A percentile compares a stretch with the other conserved stretches of the same genome.
Conservation (phyloP, 1,139 yeast species). For the Pichia sp. region DNA sequence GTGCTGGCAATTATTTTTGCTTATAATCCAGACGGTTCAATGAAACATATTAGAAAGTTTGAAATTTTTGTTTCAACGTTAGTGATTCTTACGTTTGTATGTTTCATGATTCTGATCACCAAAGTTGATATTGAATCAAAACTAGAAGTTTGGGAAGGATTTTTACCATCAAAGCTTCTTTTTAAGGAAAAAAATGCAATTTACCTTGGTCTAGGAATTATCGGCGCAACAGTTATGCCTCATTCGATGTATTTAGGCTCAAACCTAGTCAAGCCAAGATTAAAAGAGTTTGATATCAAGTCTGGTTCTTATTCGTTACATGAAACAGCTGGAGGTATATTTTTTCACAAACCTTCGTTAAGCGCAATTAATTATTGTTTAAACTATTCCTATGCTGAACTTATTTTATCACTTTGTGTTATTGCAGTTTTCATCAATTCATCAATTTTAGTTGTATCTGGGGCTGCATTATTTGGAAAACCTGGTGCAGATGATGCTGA, state of each 20-base stretch:
- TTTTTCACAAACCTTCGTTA: constrained; percentile 53
- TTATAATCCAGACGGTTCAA: constrained; percentile 63
- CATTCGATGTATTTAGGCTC: constrained; percentile 72
- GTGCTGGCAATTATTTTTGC: constrained; percentile 60
- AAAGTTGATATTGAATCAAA: constrained; percentile 39
- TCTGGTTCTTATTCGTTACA: constrained; percentile 42
- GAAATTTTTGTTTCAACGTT: constrained; percentile 59
- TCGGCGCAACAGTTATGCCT: constrained; percentile 84
- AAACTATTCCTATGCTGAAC: constrained; percentile 58
- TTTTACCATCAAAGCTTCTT: constrained; percentile 43
- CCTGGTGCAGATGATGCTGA: constrained; percentile 66
- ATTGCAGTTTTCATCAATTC: constrained; percentile 73
- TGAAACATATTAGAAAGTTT: constrained; percentile 59
- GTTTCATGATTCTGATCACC: constrained; percentile 57
- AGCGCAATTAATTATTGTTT: constrained; percentile 62
- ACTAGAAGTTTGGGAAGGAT: constrained; percentile 43
- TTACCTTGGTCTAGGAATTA: constrained; percentile 63
- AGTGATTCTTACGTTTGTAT: constrained; percentile 58
- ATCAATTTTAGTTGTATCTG: constrained; percentile 68
- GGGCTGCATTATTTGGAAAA: constrained; percentile 56
- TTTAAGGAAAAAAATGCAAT: constrained; percentile 39
- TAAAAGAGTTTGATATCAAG: constrained; percentile 62
- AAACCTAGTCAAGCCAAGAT: constrained; percentile 66
- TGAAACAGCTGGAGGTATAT: constrained; percentile 7
- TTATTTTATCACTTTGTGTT: constrained; percentile 56